Evolutionary conservation across 192 early-diverging fungal species (phyloP), one percentile per base, ranked within the genome.

Genomic region (Spizellomyces sp.): DNA sequence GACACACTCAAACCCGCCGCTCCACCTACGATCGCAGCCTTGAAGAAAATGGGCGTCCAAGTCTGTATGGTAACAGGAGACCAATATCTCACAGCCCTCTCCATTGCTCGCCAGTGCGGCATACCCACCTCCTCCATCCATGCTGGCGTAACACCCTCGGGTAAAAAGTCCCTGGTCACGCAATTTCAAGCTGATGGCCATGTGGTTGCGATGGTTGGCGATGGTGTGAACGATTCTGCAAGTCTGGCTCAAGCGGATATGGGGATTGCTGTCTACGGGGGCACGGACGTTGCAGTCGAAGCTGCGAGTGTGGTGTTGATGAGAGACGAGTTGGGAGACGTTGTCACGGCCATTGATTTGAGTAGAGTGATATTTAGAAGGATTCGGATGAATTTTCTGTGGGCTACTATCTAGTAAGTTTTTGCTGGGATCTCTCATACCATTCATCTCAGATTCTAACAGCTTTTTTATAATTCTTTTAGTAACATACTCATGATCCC

Each of bases 171-270:
- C 1, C 86, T 99, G 36, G 86, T 98, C 1, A 75, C 81, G 60
- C 71, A 75, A 15, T 73, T 98, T 81, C 94, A 96, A 66, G n/a
- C 62, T 14, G 75, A 83, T 10, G 70, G 72, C 5, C 70, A 72
- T 9, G 58, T 75, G 21, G 91, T 95, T 0, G 96, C 95, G 6
- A 95, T 98, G 93, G 91, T 97, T 3, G 96, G 96, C 12, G 96
- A 99, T 75, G 96, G 96, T 46, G 90, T 96, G 74, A 99, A 99
- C 67, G 96, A 99, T 67, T 93, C 94, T 8, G 94, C 94, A 19
- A 92, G 94, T 8, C 77, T 99, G 62, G 95, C 93, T 19, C 84
- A 86, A 62, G 83, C 92, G 8, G 88, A 97, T 68, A 77, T 99
- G 12, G 95, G 95, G 0, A 92, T 99, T 71, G 93, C 95, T 0